phyloP scores from a whole-genome alignment of 1,139 yeast species.

The Diutina mesorugosa region DNA sequence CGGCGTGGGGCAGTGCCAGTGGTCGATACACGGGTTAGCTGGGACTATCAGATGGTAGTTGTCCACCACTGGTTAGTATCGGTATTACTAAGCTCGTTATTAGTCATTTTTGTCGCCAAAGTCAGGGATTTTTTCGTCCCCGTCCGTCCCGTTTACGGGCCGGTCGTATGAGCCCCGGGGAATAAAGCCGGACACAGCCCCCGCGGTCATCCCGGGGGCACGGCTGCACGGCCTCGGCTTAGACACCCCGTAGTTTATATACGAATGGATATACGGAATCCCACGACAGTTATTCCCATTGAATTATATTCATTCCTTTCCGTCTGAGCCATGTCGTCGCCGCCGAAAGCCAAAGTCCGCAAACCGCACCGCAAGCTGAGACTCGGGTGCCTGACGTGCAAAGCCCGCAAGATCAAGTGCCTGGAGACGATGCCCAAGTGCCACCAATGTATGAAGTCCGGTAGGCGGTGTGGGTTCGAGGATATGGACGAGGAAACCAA shows the following conservation, averaged over 20 bases:
- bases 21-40: too few relatives aligned
- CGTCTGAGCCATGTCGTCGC: neutral
- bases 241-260: too few relatives aligned
- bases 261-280: neutral
- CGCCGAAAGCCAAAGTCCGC: neutral
- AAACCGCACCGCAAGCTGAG: neutral
- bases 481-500: neutral
- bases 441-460: neutral
- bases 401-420: neutral
- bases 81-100: too few relatives aligned
- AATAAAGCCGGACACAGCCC: too few relatives aligned
- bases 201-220: too few relatives aligned
- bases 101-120: too few relatives aligned
- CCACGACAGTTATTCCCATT: neutral
- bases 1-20: neutral
- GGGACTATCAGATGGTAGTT: too few relatives aligned
- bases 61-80: too few relatives aligned
- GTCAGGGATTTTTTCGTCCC: too few relatives aligned
- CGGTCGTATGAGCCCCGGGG: too few relatives aligned
- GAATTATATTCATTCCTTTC: neutral
- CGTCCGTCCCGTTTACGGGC: too few relatives aligned
- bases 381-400: neutral
- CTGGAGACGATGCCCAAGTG: neutral
- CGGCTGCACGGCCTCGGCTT: too few relatives aligned
- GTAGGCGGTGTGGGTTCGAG: neutral